phyloP scores from a whole-genome alignment of 441 rosid genomes.

The Macaranga tanarius region DNA sequence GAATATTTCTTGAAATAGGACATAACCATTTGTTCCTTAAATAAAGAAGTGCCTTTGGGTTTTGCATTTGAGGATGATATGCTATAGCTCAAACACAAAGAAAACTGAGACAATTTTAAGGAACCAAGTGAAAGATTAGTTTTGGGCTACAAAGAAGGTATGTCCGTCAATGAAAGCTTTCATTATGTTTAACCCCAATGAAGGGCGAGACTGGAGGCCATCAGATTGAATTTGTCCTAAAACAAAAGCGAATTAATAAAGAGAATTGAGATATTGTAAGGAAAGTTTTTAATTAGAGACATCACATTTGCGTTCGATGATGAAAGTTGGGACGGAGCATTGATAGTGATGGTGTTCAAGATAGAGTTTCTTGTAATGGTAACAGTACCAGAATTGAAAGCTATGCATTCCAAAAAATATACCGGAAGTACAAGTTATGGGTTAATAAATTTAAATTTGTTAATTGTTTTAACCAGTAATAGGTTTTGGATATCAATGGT shows the following conservation, averaged over 20 bases:
- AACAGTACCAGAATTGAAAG: slow-evolving; percentile 63
- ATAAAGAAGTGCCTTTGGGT: neutral
- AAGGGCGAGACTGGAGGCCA: slow-evolving; percentile 64
- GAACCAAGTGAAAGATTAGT: neutral
- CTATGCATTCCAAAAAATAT: slow-evolving; percentile 64
- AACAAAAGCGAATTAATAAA: slow-evolving; percentile 56
- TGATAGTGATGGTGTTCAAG: slow-evolving; percentile 48
- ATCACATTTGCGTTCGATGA: slow-evolving; percentile 59
- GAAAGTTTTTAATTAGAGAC: slow-evolving; percentile 47
- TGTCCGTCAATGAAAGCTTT: slow-evolving; percentile 71
- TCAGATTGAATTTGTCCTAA: slow-evolving; percentile 63
- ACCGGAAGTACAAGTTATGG: too few species aligned
- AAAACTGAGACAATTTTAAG: slow-evolving; percentile 4
- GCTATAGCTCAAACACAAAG: too few species aligned
- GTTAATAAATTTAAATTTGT: too few species aligned
- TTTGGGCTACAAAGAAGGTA: neutral
- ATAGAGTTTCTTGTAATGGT: slow-evolving; percentile 59
- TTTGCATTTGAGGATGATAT: neutral
- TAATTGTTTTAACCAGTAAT: too few species aligned
- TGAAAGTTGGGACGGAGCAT: slow-evolving; percentile 47
- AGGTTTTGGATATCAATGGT: too few species aligned
- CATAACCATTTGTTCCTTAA: slow-evolving; percentile 25
- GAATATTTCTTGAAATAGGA: slow-evolving; percentile 37
- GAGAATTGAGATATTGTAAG: slow-evolving; percentile 65
- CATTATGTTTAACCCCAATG: slow-evolving; percentile 65